These are phyloP conservation scores for Lathyrus oleraceus DNA, from an alignment of 306 rosid genomes.

Conservation along the genomic window DNA sequence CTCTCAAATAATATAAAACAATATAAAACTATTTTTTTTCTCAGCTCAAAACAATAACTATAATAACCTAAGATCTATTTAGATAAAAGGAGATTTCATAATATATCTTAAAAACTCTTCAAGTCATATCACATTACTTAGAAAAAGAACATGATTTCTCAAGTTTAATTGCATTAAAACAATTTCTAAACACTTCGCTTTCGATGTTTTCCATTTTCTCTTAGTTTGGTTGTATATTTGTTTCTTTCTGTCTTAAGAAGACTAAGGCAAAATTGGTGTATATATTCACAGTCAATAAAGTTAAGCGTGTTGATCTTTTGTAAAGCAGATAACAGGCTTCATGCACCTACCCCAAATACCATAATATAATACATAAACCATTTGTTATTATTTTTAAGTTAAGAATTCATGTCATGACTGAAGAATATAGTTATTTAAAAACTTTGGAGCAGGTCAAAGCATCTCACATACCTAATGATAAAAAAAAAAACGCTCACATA, in stretches of 20 bases:
- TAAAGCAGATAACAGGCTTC: neutral
- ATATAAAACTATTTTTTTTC: no score
- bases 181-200: neutral
- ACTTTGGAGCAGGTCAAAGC: neutral
- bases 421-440: neutral
- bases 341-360: neutral
- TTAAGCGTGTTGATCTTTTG: conserved; percentile 10
- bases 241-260: neutral
- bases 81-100: conserved; percentile 37
- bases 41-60: no score
- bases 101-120: neutral
- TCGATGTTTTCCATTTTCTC: neutral
- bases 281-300: conserved; percentile 31
- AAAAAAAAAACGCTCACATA: neutral
- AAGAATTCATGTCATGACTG: neutral
- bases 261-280: neutral
- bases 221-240: neutral
- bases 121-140: neutral
- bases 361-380: neutral
- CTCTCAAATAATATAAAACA: no score
- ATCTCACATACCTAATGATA: no score
- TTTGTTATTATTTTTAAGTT: neutral
- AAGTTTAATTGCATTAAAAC: neutral
- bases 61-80: no score
- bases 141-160: neutral